Base-by-base conservation (phyloP, 768 basidiomycete species). In the Phaeolepiota aurea region DNA sequence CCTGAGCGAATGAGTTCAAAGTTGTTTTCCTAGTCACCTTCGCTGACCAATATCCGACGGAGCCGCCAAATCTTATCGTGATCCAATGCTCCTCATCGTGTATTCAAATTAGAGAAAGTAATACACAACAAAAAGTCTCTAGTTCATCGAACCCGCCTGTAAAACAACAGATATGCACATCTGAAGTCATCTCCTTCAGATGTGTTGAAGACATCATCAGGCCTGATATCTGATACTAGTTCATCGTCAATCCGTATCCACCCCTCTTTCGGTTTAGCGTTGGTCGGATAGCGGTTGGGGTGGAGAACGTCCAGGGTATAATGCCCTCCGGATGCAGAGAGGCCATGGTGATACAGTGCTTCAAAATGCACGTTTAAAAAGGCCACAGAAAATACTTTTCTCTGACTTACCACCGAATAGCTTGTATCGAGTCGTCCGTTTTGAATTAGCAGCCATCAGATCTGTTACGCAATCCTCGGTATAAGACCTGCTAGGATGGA, bases 231-330 rank as follows among this genome's bases (percentile, higher is more conserved):
- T 22, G 79, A 79, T 18, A 93, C 83, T 7, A 82, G 64, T 58
- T 96, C 93, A 54, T 97, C 94, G 58, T 98, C 93, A 40, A 97
- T 85, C 37, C 93, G 80, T 45, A 96, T 70, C 94, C 94, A 97
- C 7, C 77, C 82, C 43, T 86, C 79, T 3, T 71, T 68, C 1
- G 68, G 63, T 41, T 71, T 70, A 3, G 53, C 48, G 19, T 61
- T 55, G 41, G 47, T 53, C 7, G 71, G 63, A 56, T 72, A 76
- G 23, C 80, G 70, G 47, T 75, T 74, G 2, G 83, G 85, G 49
- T 88, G 82, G 2, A 93, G 65, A 7, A 93, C 85, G 51, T 91
- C 86, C 35, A 94, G 76, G 2, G 93, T 98, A 64, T 97, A 98
- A 60, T 97, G 94, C 1, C 94, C 94, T 2, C 92, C 91, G 1